Conservation (phyloP, 257 asterid genomes). For the Ilex aquifolium region DNA sequence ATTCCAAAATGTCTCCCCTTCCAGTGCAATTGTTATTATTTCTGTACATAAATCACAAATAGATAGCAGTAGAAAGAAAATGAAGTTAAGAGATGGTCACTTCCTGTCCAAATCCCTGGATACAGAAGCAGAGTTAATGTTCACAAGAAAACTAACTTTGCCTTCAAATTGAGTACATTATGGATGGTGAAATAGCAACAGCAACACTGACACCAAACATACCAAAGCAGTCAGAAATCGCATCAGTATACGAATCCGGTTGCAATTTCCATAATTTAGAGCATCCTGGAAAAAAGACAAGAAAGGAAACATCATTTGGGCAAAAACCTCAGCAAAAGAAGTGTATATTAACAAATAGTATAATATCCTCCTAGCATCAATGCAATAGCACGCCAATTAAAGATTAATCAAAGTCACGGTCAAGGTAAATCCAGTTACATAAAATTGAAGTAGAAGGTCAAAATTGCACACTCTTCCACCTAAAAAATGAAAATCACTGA, state of each 20-base stretch:
- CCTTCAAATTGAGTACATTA: no score
- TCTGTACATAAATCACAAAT: no score
- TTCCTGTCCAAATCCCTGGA: neutral
- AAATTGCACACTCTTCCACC: no score
- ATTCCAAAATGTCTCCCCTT: no score
- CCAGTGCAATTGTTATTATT: no score
- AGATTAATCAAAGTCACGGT: neutral
- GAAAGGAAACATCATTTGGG: neutral
- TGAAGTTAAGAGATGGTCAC: no score
- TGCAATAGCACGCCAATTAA: neutral
- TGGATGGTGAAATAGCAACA: constrained; percentile 4
- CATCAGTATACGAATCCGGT: constrained; percentile 72
- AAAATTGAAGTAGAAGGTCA: neutral
- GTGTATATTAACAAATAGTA: neutral
- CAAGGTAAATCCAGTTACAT: neutral
- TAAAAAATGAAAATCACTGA: no score
- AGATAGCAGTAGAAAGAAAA: no score
- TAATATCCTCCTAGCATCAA: neutral
- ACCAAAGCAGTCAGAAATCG: constrained; percentile 89
- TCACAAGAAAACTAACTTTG: neutral
- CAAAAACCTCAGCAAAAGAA: neutral
- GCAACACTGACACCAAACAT: constrained; percentile 21
- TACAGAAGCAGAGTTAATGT: no score
- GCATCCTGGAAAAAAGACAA: constrained; percentile 55
- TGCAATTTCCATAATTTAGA: constrained; percentile 62